Conservation (phyloP, 192 early-diverging fungal genomes). For the Coemansia sp. region DNA sequence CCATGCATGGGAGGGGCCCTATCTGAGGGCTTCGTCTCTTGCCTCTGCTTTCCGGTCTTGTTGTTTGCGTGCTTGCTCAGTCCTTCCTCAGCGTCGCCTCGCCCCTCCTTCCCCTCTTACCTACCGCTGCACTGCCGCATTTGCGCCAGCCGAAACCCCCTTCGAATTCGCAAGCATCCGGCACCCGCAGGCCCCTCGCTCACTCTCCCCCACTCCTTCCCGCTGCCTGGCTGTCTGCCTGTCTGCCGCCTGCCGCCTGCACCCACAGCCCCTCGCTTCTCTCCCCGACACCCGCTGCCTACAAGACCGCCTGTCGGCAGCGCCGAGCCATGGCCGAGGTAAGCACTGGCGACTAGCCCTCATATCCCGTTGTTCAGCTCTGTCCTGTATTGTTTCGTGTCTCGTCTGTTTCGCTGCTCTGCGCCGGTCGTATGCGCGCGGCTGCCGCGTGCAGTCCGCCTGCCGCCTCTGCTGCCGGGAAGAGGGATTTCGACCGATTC, state of each 20-base stretch:
- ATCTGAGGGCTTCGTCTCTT: too few relatives aligned
- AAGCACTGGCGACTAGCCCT: conserved; percentile 15
- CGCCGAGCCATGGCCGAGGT: conserved; percentile 24
- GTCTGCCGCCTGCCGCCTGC: too few relatives aligned
- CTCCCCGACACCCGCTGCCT: not conserved
- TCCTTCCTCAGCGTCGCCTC: not conserved
- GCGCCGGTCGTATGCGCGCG: not conserved
- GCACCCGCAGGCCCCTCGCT: not conserved
- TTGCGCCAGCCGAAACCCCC: not conserved
- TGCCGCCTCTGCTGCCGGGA: too few relatives aligned
- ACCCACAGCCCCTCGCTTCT: too few relatives aligned
- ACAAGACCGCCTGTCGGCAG: not conserved
- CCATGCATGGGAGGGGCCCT: too few relatives aligned
- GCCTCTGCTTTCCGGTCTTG: too few relatives aligned
- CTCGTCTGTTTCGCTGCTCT: too few relatives aligned
- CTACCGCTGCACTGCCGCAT: not conserved
- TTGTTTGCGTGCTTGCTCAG: not conserved
- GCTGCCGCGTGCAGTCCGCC: not conserved
- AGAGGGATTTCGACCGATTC: too few relatives aligned
- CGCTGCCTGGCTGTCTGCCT: not conserved
- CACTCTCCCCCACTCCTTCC: not conserved
- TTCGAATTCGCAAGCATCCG: not conserved
- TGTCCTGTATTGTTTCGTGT: too few relatives aligned
- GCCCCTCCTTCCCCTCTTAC: not conserved
- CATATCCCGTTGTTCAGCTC: not conserved